Base-by-base conservation (phyloP, 495 filamentous ascomycete genomes). In the Aspergillus olivimuriae region DNA sequence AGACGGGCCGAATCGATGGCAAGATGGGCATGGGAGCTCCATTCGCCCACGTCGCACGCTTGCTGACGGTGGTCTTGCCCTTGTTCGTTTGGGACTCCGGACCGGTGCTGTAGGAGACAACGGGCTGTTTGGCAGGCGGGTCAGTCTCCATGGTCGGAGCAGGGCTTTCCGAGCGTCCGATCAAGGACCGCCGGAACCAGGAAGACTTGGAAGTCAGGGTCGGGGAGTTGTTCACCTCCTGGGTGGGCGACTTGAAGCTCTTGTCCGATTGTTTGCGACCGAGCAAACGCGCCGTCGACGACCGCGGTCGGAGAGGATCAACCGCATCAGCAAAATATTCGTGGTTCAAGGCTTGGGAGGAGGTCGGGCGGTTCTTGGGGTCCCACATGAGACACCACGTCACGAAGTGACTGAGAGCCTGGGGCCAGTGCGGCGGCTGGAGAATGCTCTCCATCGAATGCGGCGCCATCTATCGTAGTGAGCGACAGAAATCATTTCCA, bases 381-480 rank as follows among this genome's bases (percentile, higher is more conserved):
- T 99, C 94, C 94, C 94, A 99, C 92, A 97, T 95, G 46, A 99
- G 66, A 68, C 94, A 99, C 90, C 89, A 95, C 2, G 94, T 97
- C 37, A 99, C 94, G 56, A 99, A 96, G 21, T 89, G 76, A 52
- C 81, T 82, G 21, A 99, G 75, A 24, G 87, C 86, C 1, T 81
- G 69, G 3, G 94, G 92, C 94, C 94, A 99, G 57, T 92, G 86
- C 11, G 94, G 89, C 4, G 84, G 54, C 50, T 87, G 87, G 4
- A 97, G 75, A 50, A 97, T 94, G 20, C 85, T 88, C 47, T 96
- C 92, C 86, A 99, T 92, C 4, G 90, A 78, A 58, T 96, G 91
- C 16, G 94, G 94, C 31, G 92, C 89, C 94, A 99, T 99, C 83
- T 92, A 50, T 23, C 0, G 34, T 16, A 1, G 34, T 19, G 18